Evolutionary conservation across 23 red algal species (phyloP).

Genomic region (Pyropia haitanensis): DNA sequence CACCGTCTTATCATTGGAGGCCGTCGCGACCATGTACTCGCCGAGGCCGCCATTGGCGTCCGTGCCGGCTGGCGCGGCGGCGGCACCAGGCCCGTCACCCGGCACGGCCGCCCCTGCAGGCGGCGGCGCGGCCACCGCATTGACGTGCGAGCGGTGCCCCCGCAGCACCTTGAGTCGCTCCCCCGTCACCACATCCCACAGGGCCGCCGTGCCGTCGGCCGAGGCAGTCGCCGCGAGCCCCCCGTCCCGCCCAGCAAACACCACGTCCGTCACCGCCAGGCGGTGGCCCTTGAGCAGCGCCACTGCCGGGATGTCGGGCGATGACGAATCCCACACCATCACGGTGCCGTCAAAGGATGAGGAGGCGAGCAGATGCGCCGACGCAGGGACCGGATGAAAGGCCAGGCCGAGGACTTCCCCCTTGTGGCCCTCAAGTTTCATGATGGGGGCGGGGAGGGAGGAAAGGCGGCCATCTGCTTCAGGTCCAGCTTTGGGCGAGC

Average conservation of each 20-base stretch:
- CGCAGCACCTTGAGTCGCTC: constrained; percentile 4
- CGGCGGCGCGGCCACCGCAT: constrained; percentile 8
- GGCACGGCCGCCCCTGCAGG: neutral
- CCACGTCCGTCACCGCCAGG: neutral
- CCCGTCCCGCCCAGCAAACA: neutral
- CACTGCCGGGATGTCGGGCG: neutral
- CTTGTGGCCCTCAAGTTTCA: constrained; percentile 13
- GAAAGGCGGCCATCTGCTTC: neutral
- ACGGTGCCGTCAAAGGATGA: constrained; percentile 26
- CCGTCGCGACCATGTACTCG: constrained; percentile 4
- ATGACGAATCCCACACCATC: constrained; percentile 11
- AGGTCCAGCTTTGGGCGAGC: neutral
- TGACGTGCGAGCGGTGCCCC: constrained; percentile 14
- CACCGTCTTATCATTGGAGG: constrained; percentile 12
- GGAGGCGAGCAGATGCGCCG: constrained; percentile 4
- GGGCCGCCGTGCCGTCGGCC: constrained; percentile 15
- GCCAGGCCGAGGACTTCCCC: constrained; percentile 11
- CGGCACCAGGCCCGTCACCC: no score
- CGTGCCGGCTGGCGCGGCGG: neutral
- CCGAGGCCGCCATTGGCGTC: neutral
- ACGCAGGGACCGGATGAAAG: constrained; percentile 1
- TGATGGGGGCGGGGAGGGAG: constrained; percentile 4
- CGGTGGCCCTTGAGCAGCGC: constrained; percentile 6
- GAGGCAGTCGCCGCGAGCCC: neutral
- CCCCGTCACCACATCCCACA: constrained; percentile 13